Evolutionary conservation across 2,329 filamentous ascomycete species (phyloP), one percentile per base, ranked within the genome.

Genomic region (Beauveria rudraprayagi): DNA sequence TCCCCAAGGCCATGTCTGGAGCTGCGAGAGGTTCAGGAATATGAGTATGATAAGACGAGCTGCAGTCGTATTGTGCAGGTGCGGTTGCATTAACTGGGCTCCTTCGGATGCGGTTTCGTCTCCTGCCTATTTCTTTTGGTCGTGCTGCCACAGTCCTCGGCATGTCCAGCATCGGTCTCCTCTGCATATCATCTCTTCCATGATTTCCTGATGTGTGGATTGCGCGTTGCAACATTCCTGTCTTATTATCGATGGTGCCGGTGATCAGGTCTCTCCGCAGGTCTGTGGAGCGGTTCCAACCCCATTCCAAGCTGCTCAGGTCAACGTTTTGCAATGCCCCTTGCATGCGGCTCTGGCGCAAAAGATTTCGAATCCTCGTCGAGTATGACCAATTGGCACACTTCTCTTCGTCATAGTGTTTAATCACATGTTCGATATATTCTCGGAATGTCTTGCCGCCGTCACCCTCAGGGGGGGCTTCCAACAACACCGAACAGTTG

Each of bases 391-490:
- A 80, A 24, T 74, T 70, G 52, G 73, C 74, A 56, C 71, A 71
- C 50, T 69, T 72, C 47, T 71, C 72, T 28, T 78, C 76, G 46
- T 80, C 76, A 53, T 78, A 78, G 65, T 80, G 78, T 63, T 77
- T 77, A 41, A 77, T 73, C 26, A 80, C 72, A 61, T 80, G 78
- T 50, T 71, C 68, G 37, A 79, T 76, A 64, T 78, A 80, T 50
- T 78, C 74, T 65, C 77, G 76, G 56, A 78, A 76, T 1, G 71
- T 72, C 2, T 72, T 67, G 9, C 70, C 67, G 16, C 73, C 73
- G 19, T 79, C 75, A 19, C 70, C 69, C 48, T 78, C 76, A 28
- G 70, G 70, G 9, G 70, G 64, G 0, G 77, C 73, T 64, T 80
- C 78, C 44, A 78, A 77, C 2, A 80, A 72, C n/a, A 74, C 69